Base-by-base conservation (phyloP, 129 eudicot genomes). In the Centaurea solstitialis region DNA sequence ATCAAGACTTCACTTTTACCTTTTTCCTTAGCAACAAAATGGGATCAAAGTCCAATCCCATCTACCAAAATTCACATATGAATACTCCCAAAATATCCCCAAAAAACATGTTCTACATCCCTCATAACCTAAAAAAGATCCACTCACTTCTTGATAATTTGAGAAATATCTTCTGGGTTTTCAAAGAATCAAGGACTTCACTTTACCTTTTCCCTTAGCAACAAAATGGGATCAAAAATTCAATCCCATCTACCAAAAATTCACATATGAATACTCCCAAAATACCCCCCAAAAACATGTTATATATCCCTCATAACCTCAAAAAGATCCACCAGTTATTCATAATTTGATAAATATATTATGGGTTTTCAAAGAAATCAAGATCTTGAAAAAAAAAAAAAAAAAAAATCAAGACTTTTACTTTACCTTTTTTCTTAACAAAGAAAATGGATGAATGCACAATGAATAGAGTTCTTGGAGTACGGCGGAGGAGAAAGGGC, bases 401-500 rank as follows among this genome's bases (percentile, higher is more conserved):
- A 39, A 3, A 72, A 72, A 71, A 80, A 4, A 47, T 71, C 12
- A 78, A 17, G 41, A 45, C 3, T 57, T 13, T 2, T 4, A 79
- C 65, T 79, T 69, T 73, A 80, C 79, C 81, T 57, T 59, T 50
- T 68, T 66, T 22, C 35, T 64, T 9, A 24, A 37, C 39, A 69
- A 69, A 74, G 33, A 74, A 66, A 21, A 22, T 22, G 17, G 24
- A 59, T 72, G 41, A 68, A 13, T 15, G 24, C 7, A 38, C 7
- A 38, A 68, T 22, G 61, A 68, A 45, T 21, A 47, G 23, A 68
- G 66, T 33, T 30, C 23, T 57, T 37, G 81, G 38, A 39, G 81
- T 24, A 6, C 72, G 23, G 81, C 75, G 77, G 68, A 3, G 28
- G 76, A 18, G 78, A 62, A 62, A 82, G 37, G 73, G 72, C 78